These are phyloP conservation scores for Elsinoe perseae DNA, from an alignment of 2,329 filamentous ascomycete genomes.

Conservation along the genomic window DNA sequence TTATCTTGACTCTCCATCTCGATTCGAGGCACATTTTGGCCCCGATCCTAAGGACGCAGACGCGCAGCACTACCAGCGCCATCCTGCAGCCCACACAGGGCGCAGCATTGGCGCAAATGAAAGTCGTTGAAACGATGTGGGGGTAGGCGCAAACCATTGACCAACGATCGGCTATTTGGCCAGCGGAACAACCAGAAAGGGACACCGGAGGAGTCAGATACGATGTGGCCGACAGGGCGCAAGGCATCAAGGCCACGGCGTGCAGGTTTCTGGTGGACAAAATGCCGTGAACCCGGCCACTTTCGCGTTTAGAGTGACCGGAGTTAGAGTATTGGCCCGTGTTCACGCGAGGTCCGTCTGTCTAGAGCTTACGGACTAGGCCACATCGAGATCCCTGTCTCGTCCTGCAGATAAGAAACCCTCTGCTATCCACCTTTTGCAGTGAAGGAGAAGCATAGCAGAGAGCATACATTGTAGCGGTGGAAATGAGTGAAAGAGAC, in stretches of 20 bases:
- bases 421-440: too few relatives aligned
- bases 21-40: too few relatives aligned
- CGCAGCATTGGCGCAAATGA: constrained; percentile 1
- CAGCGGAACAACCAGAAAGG: background rate
- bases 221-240: background rate
- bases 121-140: constrained; percentile 3
- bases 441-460: too few relatives aligned
- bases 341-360: background rate
- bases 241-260: constrained; percentile 1
- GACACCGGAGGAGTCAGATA: background rate
- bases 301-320: background rate
- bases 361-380: background rate
- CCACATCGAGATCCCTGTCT: background rate
- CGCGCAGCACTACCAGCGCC: background rate
- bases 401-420: background rate
- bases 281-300: constrained; percentile 2
- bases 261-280: background rate
- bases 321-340: background rate
- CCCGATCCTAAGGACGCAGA: too few relatives aligned
- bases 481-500: too few relatives aligned
- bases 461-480: too few relatives aligned
- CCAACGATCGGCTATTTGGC: background rate
- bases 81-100: background rate
- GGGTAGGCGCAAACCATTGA: background rate
- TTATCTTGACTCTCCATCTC: too few relatives aligned